These are phyloP conservation scores for Aspergillus diversus DNA, from an alignment of 495 filamentous ascomycete genomes.

Conservation along the genomic window DNA sequence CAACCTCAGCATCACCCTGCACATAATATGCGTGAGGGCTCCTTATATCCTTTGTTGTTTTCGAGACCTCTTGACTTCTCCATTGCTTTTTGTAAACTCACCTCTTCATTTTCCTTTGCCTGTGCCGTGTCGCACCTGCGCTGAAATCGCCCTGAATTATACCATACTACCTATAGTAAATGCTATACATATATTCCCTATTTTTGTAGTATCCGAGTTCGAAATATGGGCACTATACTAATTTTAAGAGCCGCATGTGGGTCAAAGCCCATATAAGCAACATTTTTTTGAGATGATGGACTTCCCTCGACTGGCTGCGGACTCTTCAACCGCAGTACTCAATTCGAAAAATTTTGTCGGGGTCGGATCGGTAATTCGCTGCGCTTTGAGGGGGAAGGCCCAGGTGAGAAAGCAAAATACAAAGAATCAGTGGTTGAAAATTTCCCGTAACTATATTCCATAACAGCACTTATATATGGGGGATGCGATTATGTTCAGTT, in stretches of 20 bases:
- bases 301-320: background rate
- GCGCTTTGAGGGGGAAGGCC: no score
- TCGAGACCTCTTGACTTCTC: constrained; percentile 20
- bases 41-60: constrained; percentile 32
- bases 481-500: no score
- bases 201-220: constrained; percentile 4
- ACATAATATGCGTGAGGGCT: constrained; percentile 28
- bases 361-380: background rate
- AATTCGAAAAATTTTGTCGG: background rate
- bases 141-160: constrained; percentile 8
- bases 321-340: background rate
- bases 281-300: background rate
- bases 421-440: no score
- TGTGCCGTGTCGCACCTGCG: constrained; percentile 14
- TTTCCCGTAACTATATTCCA: no score
- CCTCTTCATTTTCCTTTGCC: constrained; percentile 15
- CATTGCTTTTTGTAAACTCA: background rate
- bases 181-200: constrained; percentile 17
- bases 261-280: constrained; percentile 1
- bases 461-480: no score
- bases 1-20: constrained; percentile 27
- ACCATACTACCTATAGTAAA: constrained; percentile 11
- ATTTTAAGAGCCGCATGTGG: background rate
- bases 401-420: no score
- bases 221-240: background rate